Evolutionary conservation across 768 basidiomycete genomes (phyloP), one percentile per base, ranked within the genome.

Genomic region (Boletales sp.): DNA sequence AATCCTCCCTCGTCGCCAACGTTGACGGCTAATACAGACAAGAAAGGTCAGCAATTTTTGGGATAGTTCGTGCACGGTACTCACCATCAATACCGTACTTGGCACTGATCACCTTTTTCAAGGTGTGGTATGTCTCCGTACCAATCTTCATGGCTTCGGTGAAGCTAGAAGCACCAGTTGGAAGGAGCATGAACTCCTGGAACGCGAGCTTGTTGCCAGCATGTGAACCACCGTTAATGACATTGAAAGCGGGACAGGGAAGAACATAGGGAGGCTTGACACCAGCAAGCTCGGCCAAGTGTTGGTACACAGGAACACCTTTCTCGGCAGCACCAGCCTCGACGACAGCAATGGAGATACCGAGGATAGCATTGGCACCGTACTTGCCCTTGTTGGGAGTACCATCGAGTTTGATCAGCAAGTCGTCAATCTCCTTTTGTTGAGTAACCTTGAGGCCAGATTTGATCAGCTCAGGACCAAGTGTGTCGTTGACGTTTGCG

Each of bases 1-100:
- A 99, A 99, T 51, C 96, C 96, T 75, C 96, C 96, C 79, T 99
- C 96, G 61, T 99, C 96, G 74, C 96, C 96, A 61, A 99, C 95
- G 68, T 98, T 99, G 70, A 94, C 92, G 61, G 95, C 95, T 96
- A 36, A 33, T 32, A 41, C 48, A 54, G 15, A 55, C 37, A 60
- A 34, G 12, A 28, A 8, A 43, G n/a, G 17, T 46, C 28, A 52
- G 47, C 41, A 25, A n/a, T 36, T 36, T 38, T 18, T 33, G 36
- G 18, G n/a, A 8, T n/a, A 46, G 13, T 51, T 40, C 17, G 21
- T 14, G 17, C 5, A 33, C 12, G 35, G 9, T 36, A 70, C 83
- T 55, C 38, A 94, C 94, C 94, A 68, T 99, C 95, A 65, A 97
- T 97, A 50, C 96, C 96, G 74, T 98, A 99, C 75, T 97, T 97